Evolutionary conservation across 2,329 filamentous ascomycete species (phyloP).

Genomic region (Colletotrichum cuscutae): DNA sequence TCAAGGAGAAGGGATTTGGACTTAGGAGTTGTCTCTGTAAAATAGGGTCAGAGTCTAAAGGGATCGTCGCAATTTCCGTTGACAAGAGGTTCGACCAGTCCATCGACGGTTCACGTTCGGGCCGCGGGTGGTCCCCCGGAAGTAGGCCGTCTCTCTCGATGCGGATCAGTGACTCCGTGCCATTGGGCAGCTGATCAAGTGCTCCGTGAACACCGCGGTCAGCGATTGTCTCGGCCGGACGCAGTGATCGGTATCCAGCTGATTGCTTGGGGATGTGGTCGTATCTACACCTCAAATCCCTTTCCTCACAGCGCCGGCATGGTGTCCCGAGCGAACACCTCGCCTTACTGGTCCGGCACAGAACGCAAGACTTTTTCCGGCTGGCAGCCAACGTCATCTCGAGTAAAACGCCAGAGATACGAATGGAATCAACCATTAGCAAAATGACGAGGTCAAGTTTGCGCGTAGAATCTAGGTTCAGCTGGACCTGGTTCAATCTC

Average conservation of each 20-base stretch:
- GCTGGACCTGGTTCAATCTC: neutral
- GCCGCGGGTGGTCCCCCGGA: neutral
- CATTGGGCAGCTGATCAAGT: neutral
- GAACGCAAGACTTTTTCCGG: conserved; percentile 38
- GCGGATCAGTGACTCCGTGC: no score
- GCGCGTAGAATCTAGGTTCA: neutral
- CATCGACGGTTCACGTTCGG: neutral
- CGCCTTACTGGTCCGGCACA: conserved; percentile 40
- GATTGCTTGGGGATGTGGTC: neutral
- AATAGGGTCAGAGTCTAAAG: neutral
- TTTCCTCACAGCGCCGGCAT: conserved; percentile 38
- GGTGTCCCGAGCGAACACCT: conserved; percentile 39
- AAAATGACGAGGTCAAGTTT: neutral
- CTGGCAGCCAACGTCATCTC: neutral
- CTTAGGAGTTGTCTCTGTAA: neutral
- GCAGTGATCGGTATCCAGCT: neutral
- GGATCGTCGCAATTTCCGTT: neutral
- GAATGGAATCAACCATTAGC: neutral
- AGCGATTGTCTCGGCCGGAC: neutral
- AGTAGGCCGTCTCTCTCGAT: neutral
- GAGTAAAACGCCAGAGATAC: neutral
- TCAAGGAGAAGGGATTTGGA: neutral
- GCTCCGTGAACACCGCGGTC: neutral
- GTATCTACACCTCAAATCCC: conserved; percentile 37
- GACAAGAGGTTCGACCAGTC: neutral